A percentile compares a stretch with the other conserved stretches of the same genome.
Conservation (phyloP, 2,329 filamentous ascomycete species). For the Periconia sp. region DNA sequence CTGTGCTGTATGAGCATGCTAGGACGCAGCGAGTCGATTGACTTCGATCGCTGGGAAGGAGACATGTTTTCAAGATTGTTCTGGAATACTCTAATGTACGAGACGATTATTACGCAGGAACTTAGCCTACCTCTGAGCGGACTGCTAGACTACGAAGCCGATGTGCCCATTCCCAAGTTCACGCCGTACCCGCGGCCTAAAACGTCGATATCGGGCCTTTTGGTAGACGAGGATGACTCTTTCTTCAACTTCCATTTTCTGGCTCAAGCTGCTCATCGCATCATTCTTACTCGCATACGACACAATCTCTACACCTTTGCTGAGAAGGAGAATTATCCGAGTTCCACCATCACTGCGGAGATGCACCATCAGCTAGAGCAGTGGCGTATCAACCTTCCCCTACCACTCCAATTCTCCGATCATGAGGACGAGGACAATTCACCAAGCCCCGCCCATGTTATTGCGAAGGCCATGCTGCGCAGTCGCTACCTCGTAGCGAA, state of each 20-base stretch:
- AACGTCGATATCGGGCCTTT: conserved; percentile 38
- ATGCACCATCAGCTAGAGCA: conserved; percentile 62
- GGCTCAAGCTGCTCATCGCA: conserved; percentile 62
- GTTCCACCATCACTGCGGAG: conserved; percentile 57
- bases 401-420: conserved; percentile 54
- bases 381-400: conserved; percentile 60
- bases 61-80: conserved; percentile 63
- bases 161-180: conserved; percentile 61
- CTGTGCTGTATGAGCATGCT: conserved; percentile 57
- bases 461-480: conserved; percentile 46
- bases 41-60: conserved; percentile 60
- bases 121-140: conserved; percentile 59
- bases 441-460: conserved; percentile 42
- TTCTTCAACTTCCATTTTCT: conserved; percentile 65
- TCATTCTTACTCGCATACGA: conserved; percentile 60
- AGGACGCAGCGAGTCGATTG: conserved; percentile 49
- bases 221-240: conserved; percentile 56
- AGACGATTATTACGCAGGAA: conserved; percentile 62
- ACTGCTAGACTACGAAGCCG: conserved; percentile 58
- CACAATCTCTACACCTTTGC: conserved; percentile 59
- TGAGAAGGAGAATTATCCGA: conserved; percentile 48
- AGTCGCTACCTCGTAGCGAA: conserved; percentile 47
- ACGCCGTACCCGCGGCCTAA: conserved; percentile 51
- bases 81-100: conserved; percentile 63
- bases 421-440: conserved; percentile 34